These are phyloP conservation scores for Dioscorea zingiberensis DNA, from an alignment of 106 monocot genomes.

Conservation along the genomic window DNA sequence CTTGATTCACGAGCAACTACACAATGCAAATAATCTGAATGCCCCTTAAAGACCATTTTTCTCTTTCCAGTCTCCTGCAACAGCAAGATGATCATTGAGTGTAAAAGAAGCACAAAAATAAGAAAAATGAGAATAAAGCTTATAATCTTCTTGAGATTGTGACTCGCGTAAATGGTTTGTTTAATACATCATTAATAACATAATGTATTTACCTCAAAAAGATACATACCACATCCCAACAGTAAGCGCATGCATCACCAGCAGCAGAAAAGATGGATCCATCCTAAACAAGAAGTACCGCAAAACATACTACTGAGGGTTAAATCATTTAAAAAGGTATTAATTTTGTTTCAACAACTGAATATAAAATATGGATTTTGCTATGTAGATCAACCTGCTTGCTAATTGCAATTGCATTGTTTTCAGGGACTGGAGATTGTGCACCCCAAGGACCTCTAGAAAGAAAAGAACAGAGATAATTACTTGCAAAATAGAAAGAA, in stretches of 20 bases:
- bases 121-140: too few relatives aligned
- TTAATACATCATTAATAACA: not conserved
- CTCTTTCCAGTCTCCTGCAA: constrained; percentile 69
- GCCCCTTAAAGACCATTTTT: constrained; percentile 75
- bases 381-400: constrained; percentile 34
- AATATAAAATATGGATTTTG: too few relatives aligned
- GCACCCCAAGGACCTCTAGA: constrained; percentile 90
- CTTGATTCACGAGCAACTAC: constrained; percentile 53
- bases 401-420: constrained; percentile 82
- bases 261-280: constrained; percentile 84
- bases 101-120: too few relatives aligned
- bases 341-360: too few relatives aligned
- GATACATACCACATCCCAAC: constrained; percentile 94
- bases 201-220: constrained; percentile 10
- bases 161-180: too few relatives aligned
- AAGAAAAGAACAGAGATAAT: not conserved
- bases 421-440: constrained; percentile 90
- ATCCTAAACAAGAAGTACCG: constrained; percentile 32
- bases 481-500: constrained; percentile 2
- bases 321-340: too few relatives aligned
- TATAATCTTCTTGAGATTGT: too few relatives aligned
- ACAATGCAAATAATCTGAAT: constrained; percentile 81
- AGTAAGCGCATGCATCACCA: constrained; percentile 91
- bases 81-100: not conserved
- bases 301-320: too few relatives aligned